These are phyloP conservation scores for Clitopilus hobsonii DNA, from an alignment of 768 basidiomycete genomes.

Conservation along the genomic window DNA sequence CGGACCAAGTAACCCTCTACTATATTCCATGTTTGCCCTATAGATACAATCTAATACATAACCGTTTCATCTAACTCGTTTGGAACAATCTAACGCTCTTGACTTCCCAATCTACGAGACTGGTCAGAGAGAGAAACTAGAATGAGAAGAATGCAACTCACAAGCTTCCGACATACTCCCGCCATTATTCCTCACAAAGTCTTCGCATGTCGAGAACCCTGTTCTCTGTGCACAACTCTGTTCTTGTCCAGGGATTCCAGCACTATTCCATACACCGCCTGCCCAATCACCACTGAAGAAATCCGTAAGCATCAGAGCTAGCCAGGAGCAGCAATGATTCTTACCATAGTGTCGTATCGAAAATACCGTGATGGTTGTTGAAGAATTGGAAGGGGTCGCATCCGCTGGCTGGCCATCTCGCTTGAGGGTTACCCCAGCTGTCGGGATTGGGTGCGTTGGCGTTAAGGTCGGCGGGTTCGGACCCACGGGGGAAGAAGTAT, in stretches of 20 bases:
- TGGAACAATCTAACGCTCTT: conserved; percentile 73
- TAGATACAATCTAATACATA: conserved; percentile 7
- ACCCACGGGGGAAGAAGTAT: conserved; percentile 75
- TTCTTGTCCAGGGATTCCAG: conserved; percentile 80
- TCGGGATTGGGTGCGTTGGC: conserved; percentile 70
- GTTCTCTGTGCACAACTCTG: conserved; percentile 83
- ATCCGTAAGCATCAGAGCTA: neutral
- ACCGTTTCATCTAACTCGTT: neutral
- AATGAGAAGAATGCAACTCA: conserved; percentile 34
- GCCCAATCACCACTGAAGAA: conserved; percentile 82
- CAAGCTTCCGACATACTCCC: conserved; percentile 71
- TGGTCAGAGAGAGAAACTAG: neutral
- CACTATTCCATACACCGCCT: conserved; percentile 63
- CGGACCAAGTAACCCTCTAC: too few relatives aligned
- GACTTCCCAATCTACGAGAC: conserved; percentile 74
- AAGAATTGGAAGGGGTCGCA: conserved; percentile 83
- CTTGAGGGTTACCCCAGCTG: conserved; percentile 74
- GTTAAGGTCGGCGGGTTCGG: conserved; percentile 74
- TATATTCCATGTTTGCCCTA: too few relatives aligned
- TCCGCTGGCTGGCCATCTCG: conserved; percentile 67
- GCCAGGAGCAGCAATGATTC: conserved; percentile 15
- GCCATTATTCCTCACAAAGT: conserved; percentile 72
- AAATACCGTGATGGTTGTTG: conserved; percentile 69
- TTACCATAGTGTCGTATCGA: conserved; percentile 84
- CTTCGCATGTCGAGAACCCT: conserved; percentile 75